These are phyloP conservation scores for Papiliotrema fonsecae DNA, from an alignment of 1,284 basidiomycete genomes.

Conservation along the genomic window DNA sequence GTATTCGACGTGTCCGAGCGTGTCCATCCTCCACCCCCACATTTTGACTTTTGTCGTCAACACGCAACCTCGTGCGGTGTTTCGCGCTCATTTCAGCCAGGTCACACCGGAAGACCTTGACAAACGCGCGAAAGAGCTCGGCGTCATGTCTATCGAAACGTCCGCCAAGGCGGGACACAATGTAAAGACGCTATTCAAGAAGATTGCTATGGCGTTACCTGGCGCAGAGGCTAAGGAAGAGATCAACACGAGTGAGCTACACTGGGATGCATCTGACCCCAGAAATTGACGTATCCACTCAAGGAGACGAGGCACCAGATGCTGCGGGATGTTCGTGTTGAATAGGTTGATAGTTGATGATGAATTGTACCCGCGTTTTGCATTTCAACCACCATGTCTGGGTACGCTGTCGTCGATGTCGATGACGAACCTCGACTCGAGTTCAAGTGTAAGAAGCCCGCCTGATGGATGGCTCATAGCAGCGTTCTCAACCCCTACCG, in stretches of 20 bases:
- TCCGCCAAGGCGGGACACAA: conserved; percentile 99
- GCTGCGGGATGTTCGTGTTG: conserved; percentile 46
- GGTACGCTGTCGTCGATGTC: conserved; percentile 46
- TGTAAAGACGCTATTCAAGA: conserved; percentile 96
- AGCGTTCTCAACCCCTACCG: neutral
- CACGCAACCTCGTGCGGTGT: too few relatives aligned
- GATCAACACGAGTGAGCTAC: conserved; percentile 50
- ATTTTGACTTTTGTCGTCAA: too few relatives aligned
- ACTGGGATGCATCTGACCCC: neutral
- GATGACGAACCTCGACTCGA: conserved; percentile 46
- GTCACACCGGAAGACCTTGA: conserved; percentile 98
- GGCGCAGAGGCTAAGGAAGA: conserved; percentile 67
- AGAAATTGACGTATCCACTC: conserved; percentile 49
- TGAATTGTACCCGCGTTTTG: neutral
- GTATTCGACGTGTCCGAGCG: neutral
- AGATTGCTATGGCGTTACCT: conserved; percentile 96
- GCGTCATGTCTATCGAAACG: conserved; percentile 99
- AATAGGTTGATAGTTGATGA: neutral
- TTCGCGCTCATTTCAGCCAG: too few relatives aligned
- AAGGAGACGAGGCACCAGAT: conserved; percentile 37
- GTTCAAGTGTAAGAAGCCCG: conserved; percentile 41
- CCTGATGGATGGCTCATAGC: neutral
- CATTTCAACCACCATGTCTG: conserved; percentile 20
- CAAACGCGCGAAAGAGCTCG: conserved; percentile 82
- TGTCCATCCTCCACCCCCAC: neutral